These are phyloP conservation scores for Fomitopsis betulina DNA, from an alignment of 1,284 basidiomycete genomes.

Conservation along the genomic window DNA sequence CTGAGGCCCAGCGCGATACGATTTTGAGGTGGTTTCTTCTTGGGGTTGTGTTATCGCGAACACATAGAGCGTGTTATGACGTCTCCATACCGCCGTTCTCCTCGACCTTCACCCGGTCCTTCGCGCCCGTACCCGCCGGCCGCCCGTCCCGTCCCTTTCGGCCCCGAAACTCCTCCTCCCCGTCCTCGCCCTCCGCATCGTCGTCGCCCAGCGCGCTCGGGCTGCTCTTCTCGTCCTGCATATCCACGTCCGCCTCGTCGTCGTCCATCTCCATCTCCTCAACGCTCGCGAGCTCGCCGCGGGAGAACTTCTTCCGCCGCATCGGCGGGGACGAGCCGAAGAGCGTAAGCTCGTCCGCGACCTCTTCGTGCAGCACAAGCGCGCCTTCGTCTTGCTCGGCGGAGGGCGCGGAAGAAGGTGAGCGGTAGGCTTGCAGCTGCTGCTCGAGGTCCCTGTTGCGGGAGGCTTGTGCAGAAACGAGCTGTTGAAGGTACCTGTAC, in stretches of 20 bases:
- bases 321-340: slow-evolving; percentile 4
- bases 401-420: slow-evolving; percentile 12
- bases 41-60: neutral
- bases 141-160: slow-evolving; percentile 26
- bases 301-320: slow-evolving; percentile 21
- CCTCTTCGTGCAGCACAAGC: slow-evolving; percentile 30
- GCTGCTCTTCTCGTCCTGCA: slow-evolving; percentile 9
- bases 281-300: slow-evolving; percentile 27
- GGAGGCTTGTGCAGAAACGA: slow-evolving; percentile 72
- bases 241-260: slow-evolving; percentile 17
- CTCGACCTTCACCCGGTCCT: slow-evolving; percentile 27
- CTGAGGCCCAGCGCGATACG: neutral
- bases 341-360: slow-evolving; percentile 18
- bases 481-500: slow-evolving; percentile 72
- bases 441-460: slow-evolving; percentile 74
- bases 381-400: slow-evolving; percentile 17
- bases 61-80: slow-evolving; percentile 9
- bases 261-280: slow-evolving; percentile 26
- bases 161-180: slow-evolving; percentile 24
- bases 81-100: slow-evolving; percentile 26
- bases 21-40: neutral
- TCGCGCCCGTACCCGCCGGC: slow-evolving; percentile 22
- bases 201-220: slow-evolving; percentile 15
- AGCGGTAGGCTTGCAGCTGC: slow-evolving; percentile 46
- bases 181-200: slow-evolving; percentile 10